A percentile compares a stretch with the other conserved stretches of the same genome.
phyloP scores from a whole-genome alignment of 2,329 filamentous ascomycete species.

The Apiospora malaysiana region DNA sequence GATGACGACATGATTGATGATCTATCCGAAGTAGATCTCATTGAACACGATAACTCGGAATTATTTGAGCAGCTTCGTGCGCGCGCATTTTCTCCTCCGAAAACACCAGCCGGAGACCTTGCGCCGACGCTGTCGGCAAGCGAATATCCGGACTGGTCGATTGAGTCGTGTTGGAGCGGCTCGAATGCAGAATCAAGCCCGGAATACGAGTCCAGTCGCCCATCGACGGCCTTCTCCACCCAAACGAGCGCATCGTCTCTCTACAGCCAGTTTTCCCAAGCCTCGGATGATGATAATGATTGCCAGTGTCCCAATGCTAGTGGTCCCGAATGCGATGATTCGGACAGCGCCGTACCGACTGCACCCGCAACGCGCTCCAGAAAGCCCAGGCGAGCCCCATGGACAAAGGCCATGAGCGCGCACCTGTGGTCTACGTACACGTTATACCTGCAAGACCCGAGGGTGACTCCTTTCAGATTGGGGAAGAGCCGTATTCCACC shows the following conservation, averaged over 20 bases:
- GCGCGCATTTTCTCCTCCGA: slow-evolving; percentile 59
- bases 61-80: slow-evolving; percentile 43
- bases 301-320: slow-evolving; percentile 52
- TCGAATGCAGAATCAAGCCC: slow-evolving; percentile 60
- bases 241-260: slow-evolving; percentile 64
- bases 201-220: slow-evolving; percentile 64
- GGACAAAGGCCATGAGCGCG: slow-evolving; percentile 69
- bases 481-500: slow-evolving; percentile 69
- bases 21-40: slow-evolving; percentile 42
- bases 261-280: slow-evolving; percentile 61
- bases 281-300: slow-evolving; percentile 63
- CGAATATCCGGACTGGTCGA: slow-evolving; percentile 64
- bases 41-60: slow-evolving; percentile 41
- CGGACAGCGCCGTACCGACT: slow-evolving; percentile 23
- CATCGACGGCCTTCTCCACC: slow-evolving; percentile 64
- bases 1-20: slow-evolving; percentile 52
- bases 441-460: slow-evolving; percentile 70
- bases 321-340: slow-evolving; percentile 21
- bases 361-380: slow-evolving; percentile 1
- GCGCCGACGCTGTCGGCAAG: slow-evolving; percentile 51
- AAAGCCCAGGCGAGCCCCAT: slow-evolving; percentile 59
- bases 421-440: slow-evolving; percentile 71
- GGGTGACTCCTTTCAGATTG: slow-evolving; percentile 69
- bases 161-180: slow-evolving; percentile 61
- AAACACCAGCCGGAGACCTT: slow-evolving; percentile 60